Conservation (phyloP, 2,329 filamentous ascomycete genomes). For the Colletotrichum incanum region DNA sequence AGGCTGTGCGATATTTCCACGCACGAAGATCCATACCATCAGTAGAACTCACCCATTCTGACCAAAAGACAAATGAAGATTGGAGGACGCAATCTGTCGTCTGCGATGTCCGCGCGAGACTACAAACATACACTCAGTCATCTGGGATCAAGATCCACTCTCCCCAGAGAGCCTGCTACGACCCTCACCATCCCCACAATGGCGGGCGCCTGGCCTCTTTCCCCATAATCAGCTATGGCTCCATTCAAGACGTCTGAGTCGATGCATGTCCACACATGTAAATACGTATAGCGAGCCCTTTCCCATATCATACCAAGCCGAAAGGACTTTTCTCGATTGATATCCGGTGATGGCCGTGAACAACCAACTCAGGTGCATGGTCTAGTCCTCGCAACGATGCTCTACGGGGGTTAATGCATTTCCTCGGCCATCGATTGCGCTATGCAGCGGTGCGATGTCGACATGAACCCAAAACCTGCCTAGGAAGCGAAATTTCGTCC, state of each 20-base stretch:
- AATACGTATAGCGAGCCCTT: neutral
- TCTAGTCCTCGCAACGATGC: neutral
- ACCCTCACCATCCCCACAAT: neutral
- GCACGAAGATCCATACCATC: neutral
- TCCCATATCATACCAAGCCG: neutral
- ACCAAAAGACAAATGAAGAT: neutral
- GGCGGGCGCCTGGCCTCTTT: neutral
- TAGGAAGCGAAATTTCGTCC: slow-evolving; percentile 3
- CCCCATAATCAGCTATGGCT: neutral
- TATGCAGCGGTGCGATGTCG: slow-evolving; percentile 35
- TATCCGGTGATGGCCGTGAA: too few species aligned
- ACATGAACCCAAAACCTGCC: slow-evolving; percentile 32
- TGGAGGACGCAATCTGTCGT: neutral
- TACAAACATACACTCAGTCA: neutral
- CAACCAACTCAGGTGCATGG: neutral
- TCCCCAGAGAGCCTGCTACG: neutral
- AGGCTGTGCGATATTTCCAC: too few species aligned
- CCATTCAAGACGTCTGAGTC: neutral
- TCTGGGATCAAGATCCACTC: neutral
- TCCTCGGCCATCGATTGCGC: slow-evolving; percentile 27
- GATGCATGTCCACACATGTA: neutral
- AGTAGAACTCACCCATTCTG: neutral
- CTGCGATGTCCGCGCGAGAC: neutral
- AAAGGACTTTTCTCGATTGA: neutral
- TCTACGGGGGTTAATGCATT: neutral